A percentile compares a stretch with the other conserved stretches of the same genome.
These are phyloP conservation scores for Naganishia sp. DNA, from an alignment of 1,284 basidiomycete genomes.

Conservation along the genomic window DNA sequence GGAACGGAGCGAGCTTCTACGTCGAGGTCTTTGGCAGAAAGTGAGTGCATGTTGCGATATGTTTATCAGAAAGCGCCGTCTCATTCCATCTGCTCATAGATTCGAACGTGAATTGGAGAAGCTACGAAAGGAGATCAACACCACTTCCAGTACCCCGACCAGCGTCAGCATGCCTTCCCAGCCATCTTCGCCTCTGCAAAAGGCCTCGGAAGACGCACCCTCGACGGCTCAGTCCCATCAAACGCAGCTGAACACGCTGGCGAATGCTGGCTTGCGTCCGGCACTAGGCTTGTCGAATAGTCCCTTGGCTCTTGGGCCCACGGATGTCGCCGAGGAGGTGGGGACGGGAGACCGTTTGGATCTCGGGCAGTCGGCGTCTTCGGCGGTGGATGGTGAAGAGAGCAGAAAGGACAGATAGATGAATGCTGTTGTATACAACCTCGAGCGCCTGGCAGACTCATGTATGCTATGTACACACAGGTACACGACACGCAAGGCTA, in stretches of 20 bases:
- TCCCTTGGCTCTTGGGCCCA: constrained; percentile 32
- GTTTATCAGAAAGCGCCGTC: no score
- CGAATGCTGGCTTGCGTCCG: constrained; percentile 13
- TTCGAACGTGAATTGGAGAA: constrained; percentile 88
- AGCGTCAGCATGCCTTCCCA: constrained; percentile 7
- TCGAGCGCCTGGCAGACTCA: no score
- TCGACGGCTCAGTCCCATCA: constrained; percentile 8
- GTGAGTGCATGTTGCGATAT: constrained; percentile 58
- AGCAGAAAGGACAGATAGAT: constrained; percentile 25
- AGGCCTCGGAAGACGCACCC: neutral
- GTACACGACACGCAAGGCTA: neutral
- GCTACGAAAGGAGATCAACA: constrained; percentile 70
- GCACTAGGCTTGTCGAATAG: constrained; percentile 31
- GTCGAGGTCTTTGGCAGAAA: constrained; percentile 94
- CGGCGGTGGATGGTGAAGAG: neutral
- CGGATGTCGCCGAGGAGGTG: constrained; percentile 1
- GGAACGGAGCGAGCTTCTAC: constrained; percentile 62
- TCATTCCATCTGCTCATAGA: constrained; percentile 54
- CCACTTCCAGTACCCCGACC: constrained; percentile 37
- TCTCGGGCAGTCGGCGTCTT: neutral
- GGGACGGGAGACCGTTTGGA: constrained; percentile 10
- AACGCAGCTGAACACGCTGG: constrained; percentile 6
- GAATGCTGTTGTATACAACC: neutral
- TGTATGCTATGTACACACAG: neutral
- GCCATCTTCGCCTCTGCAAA: constrained; percentile 7